Evolutionary conservation across 179 eudicot genomes (phyloP).

Genomic region (Drosera spatulata): DNA sequence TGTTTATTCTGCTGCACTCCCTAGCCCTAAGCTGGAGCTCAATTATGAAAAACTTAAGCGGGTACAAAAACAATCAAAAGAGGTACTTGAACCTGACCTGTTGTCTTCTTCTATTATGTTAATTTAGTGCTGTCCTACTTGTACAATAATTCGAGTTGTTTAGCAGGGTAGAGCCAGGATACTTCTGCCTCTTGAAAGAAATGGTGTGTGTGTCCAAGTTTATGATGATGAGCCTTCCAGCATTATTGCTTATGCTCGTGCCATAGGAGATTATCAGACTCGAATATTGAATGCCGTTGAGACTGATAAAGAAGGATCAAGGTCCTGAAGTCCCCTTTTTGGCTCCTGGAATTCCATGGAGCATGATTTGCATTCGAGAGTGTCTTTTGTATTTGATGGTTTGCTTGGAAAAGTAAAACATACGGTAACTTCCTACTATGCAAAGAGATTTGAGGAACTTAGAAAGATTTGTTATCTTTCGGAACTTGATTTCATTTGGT

Average conservation of each 20-base stretch:
- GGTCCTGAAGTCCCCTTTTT: conserved; percentile 21
- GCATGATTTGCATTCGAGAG: conserved; percentile 50
- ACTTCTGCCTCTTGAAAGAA: conserved; percentile 50
- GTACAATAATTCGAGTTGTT: conserved; percentile 5
- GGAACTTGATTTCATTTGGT: conserved; percentile 63
- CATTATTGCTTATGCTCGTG: conserved; percentile 67
- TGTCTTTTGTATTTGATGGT: conserved; percentile 63
- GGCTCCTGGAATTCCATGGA: conserved; percentile 33
- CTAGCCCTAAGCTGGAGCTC: conserved; percentile 35
- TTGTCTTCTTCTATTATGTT: neutral
- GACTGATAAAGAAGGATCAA: conserved; percentile 28
- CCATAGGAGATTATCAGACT: conserved; percentile 51
- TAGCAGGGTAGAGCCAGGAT: conserved; percentile 54
- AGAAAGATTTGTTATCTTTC: conserved; percentile 67
- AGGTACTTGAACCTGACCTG: conserved; percentile 20
- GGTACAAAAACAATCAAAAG: conserved; percentile 25
- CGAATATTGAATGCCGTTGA: conserved; percentile 54
- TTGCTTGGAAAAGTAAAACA: conserved; percentile 67
- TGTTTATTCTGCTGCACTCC: conserved; percentile 35
- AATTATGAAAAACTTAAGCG: conserved; percentile 26
- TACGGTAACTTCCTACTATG: conserved; percentile 71
- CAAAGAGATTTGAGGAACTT: conserved; percentile 78
- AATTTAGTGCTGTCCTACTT: neutral
- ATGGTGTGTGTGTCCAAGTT: conserved; percentile 51
- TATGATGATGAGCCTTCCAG: conserved; percentile 83